phyloP scores from a whole-genome alignment of 2,329 filamentous ascomycete genomes.

The Penicillium aurantiogriseum region DNA sequence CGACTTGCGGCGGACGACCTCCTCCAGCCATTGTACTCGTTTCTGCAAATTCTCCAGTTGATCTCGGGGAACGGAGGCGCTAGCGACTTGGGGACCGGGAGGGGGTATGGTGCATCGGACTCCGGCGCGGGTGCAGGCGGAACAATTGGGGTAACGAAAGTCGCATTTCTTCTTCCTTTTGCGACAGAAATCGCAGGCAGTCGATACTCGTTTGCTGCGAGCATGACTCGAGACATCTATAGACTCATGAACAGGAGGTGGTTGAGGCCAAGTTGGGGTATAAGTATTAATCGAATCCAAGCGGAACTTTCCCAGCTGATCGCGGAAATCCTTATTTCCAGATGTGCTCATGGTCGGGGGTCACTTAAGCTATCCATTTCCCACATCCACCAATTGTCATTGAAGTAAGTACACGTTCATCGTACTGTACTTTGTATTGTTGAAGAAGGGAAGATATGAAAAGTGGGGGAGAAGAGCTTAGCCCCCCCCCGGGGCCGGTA shows the following conservation, averaged over 20 bases:
- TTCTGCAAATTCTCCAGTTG: constrained; percentile 42
- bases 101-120: constrained; percentile 42
- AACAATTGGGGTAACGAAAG: constrained; percentile 43
- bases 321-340: constrained; percentile 34
- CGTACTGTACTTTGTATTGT: not conserved
- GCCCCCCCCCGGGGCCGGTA: not conserved
- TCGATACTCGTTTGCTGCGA: constrained; percentile 40
- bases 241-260: constrained; percentile 12
- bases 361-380: constrained; percentile 22
- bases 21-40: constrained; percentile 41
- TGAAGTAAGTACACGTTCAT: not conserved
- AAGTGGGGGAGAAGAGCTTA: constrained; percentile 1
- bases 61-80: constrained; percentile 39
- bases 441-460: not conserved
- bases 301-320: constrained; percentile 36
- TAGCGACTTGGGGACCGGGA: constrained; percentile 39
- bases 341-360: constrained; percentile 26
- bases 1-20: constrained; percentile 36
- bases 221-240: constrained; percentile 13
- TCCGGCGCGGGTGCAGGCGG: constrained; percentile 41
- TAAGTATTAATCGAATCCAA: constrained; percentile 22
- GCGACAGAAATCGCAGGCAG: constrained; percentile 42
- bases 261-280: constrained; percentile 13
- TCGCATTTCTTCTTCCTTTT: constrained; percentile 45
- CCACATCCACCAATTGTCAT: constrained; percentile 9